A percentile compares a stretch with the other conserved stretches of the same genome.
These are phyloP conservation scores for Metschnikowia shivogae DNA, from an alignment of 805 yeast species.

Conservation along the genomic window DNA sequence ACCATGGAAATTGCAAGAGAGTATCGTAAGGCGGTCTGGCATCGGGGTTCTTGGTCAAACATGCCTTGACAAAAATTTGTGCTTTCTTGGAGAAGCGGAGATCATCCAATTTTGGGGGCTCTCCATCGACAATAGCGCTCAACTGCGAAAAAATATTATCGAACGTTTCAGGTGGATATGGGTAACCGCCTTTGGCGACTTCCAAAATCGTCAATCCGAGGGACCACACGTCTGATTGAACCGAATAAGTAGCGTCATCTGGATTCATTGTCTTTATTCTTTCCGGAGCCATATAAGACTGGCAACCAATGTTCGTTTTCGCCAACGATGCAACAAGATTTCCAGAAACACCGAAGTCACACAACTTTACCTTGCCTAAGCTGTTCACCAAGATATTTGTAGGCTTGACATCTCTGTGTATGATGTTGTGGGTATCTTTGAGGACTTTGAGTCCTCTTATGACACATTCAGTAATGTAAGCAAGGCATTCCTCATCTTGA, in stretches of 20 bases:
- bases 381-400: slow-evolving; percentile 85
- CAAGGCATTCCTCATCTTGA: slow-evolving; percentile 73
- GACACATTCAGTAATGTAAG: slow-evolving; percentile 74
- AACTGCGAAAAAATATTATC: slow-evolving; percentile 88
- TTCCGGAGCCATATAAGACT: slow-evolving; percentile 98
- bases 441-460: slow-evolving; percentile 77
- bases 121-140: slow-evolving; percentile 74
- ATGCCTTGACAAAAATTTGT: slow-evolving; percentile 69
- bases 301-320: slow-evolving; percentile 94
- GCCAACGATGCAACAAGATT: slow-evolving; percentile 93
- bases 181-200: slow-evolving; percentile 86
- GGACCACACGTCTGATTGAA: slow-evolving; percentile 95
- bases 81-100: slow-evolving; percentile 64
- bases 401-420: slow-evolving; percentile 96
- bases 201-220: slow-evolving; percentile 83
- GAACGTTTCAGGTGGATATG: slow-evolving; percentile 94
- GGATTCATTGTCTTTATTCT: slow-evolving; percentile 74
- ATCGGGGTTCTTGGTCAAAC: slow-evolving; percentile 76
- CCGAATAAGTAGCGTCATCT: slow-evolving; percentile 78
- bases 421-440: slow-evolving; percentile 87
- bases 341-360: slow-evolving; percentile 96
- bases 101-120: slow-evolving; percentile 25
- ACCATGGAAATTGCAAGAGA: slow-evolving; percentile 81
- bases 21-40: slow-evolving; percentile 77
- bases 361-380: slow-evolving; percentile 80